These are phyloP conservation scores for Marchantia paleacea DNA, from an alignment of 225 moss, liverwort and hornwort genomes.

Conservation along the genomic window DNA sequence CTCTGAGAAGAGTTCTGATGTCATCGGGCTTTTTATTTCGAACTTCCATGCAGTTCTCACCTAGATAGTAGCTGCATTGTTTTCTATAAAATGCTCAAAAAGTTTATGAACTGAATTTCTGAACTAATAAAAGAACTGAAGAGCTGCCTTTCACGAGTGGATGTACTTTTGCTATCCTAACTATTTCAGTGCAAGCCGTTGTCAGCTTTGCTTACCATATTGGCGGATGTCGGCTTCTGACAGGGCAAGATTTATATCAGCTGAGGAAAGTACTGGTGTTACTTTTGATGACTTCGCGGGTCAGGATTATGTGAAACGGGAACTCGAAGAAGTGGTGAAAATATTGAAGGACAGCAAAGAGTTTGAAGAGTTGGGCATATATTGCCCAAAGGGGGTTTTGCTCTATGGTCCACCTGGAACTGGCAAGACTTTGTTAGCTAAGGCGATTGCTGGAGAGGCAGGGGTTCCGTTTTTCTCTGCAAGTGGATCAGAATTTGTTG, in stretches of 20 bases:
- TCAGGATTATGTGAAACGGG: conserved; percentile 97
- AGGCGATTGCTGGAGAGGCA: conserved; percentile 98
- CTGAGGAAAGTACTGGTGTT: conserved; percentile 96
- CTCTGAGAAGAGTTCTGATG: too few species aligned
- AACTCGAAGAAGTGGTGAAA: conserved; percentile 93
- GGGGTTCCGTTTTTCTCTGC: conserved; percentile 99
- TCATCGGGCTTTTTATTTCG: too few species aligned
- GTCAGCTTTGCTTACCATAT: not conserved
- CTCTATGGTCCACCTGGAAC: conserved; percentile 98
- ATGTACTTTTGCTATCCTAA: not conserved
- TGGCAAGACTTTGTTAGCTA: conserved; percentile 95
- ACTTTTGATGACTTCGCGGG: conserved; percentile 99
- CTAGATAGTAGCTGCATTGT: too few species aligned
- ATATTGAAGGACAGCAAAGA: conserved; percentile 86
- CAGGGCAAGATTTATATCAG: conserved; percentile 98
- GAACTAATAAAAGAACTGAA: not conserved
- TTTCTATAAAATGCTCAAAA: too few species aligned
- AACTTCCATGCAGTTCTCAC: too few species aligned
- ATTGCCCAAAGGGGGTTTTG: conserved; percentile 98
- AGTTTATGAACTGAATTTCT: too few species aligned
- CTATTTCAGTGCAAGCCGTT: too few species aligned
- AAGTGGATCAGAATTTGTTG: conserved; percentile 98
- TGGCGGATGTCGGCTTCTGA: conserved; percentile 10
- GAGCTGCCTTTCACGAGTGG: not conserved
- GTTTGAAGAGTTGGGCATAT: conserved; percentile 91